Base-by-base conservation (phyloP, 2,329 filamentous ascomycete genomes). In the Epicoccum sorghinum region DNA sequence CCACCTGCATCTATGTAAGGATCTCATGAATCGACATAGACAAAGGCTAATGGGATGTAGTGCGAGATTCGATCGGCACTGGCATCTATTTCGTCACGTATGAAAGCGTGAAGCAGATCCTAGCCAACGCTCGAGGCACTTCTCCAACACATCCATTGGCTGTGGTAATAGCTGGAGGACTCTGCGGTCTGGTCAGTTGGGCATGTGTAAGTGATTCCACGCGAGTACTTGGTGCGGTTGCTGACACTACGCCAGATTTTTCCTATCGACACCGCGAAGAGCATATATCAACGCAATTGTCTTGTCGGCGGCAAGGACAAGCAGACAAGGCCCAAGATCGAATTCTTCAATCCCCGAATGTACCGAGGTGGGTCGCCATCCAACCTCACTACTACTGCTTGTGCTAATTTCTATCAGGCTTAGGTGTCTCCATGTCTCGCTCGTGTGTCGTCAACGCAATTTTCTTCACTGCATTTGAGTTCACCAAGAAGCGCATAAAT, bases 51-150 rank as follows among this genome's bases (percentile, higher is more conserved):
- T 41, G 18, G n/a, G 22, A 7, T 13, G 27, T 60, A 90, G 89
- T 93, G 66, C 85, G 91, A 57, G 91, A 96, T 75, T 93, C 90
- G 0, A 80, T 95, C 56, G 91, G 91, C 48, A 96, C 91, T 1
- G 85, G 86, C 27, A 90, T 93, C 53, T 96, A 96, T 74, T 96
- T 96, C 70, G 90, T 90, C 78, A 93, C 91, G 27, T 96, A 96
- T 72, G 91, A 96, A 75, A 92, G 89, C 71, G 86, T 86, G 64
- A 96, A 96, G 71, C 90, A 95, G 72, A 77, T 93, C 23, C 83
- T 92, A 59, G 90, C 88, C 18, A 91, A 90, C 13, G 86, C 89
- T 60, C 85, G 89, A 42, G 88, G 89, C 59, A 83, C 83, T 57
- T 86, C 87, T 7, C 86, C 89, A n/a, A 90, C 89, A 43, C 89